Conservation (phyloP, 306 rosid genomes). For the Canavalia gladiata region DNA sequence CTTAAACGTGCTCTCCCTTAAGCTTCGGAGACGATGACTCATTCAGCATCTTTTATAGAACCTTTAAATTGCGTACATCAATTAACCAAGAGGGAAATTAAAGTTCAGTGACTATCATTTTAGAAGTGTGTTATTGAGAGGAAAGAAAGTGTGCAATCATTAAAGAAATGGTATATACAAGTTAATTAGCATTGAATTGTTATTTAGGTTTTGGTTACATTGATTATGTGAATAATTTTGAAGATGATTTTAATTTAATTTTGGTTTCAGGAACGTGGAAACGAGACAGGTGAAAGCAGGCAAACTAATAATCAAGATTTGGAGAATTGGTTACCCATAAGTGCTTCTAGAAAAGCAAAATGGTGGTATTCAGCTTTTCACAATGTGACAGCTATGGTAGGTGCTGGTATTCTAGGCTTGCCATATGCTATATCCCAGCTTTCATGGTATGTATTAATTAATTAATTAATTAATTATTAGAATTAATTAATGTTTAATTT, state of each 20-base stretch:
- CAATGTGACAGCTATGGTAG: slow-evolving; percentile 66
- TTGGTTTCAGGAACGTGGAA: slow-evolving; percentile 24
- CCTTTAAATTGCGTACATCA: background rate
- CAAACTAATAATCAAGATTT: background rate
- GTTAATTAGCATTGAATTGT: background rate
- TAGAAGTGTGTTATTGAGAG: background rate
- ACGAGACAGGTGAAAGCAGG: background rate
- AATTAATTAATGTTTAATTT: too few species aligned
- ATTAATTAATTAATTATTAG: too few species aligned
- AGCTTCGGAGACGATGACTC: background rate
- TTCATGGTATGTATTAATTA: slow-evolving; percentile 48
- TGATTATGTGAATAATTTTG: background rate
- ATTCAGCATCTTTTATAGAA: background rate
- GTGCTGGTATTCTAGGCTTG: slow-evolving; percentile 57
- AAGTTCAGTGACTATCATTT: background rate
- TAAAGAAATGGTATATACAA: background rate
- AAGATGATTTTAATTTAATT: background rate
- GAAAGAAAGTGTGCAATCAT: background rate
- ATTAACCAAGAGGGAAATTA: background rate
- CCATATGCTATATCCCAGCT: slow-evolving; percentile 57
- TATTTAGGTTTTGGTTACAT: too few species aligned
- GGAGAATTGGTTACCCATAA: slow-evolving; percentile 47
- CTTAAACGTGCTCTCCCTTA: background rate
- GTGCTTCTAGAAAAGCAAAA: slow-evolving; percentile 50
- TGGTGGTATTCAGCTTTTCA: slow-evolving; percentile 65